Evolutionary conservation across 306 rosid genomes (phyloP).

Genomic region (Alnus rubra): DNA sequence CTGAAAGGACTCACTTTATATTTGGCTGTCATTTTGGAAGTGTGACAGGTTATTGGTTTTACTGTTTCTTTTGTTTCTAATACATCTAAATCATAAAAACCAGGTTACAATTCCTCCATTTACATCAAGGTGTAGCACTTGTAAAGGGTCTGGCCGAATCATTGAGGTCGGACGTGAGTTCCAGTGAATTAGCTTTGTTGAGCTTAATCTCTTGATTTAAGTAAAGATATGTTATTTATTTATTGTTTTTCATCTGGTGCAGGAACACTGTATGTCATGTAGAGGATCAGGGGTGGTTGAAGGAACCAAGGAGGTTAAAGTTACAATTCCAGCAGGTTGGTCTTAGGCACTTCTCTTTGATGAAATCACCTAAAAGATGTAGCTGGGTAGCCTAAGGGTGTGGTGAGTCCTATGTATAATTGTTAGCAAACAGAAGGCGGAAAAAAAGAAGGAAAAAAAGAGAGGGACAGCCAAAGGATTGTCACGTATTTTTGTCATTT

Average conservation of each 20-base stretch:
- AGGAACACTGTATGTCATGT: slow-evolving; percentile 74
- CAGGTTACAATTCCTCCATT: slow-evolving; percentile 97
- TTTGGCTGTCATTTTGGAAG: slow-evolving; percentile 9
- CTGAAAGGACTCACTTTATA: slow-evolving; percentile 19
- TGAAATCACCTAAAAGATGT: slow-evolving; percentile 18
- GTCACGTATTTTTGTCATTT: background rate
- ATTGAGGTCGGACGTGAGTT: slow-evolving; percentile 55
- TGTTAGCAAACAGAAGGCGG: background rate
- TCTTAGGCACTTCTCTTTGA: slow-evolving; percentile 26
- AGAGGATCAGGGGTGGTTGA: slow-evolving; percentile 84
- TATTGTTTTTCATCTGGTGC: slow-evolving; percentile 37
- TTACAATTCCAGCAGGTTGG: slow-evolving; percentile 93
- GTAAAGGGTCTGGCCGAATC: slow-evolving; percentile 79
- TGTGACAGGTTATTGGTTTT: slow-evolving; percentile 10
- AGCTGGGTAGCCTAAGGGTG: background rate
- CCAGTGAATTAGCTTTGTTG: slow-evolving; percentile 9
- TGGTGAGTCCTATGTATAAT: background rate
- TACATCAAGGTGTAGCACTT: slow-evolving; percentile 82
- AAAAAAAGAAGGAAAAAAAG: too few species aligned
- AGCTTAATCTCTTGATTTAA: slow-evolving; percentile 18
- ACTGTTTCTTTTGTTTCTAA: slow-evolving; percentile 22
- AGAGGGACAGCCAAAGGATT: background rate
- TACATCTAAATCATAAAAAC: slow-evolving; percentile 26
- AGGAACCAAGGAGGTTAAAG: slow-evolving; percentile 76
- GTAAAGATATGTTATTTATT: slow-evolving; percentile 6